Base-by-base conservation (phyloP, 345 rosid species). In the Sonneratia alba region DNA sequence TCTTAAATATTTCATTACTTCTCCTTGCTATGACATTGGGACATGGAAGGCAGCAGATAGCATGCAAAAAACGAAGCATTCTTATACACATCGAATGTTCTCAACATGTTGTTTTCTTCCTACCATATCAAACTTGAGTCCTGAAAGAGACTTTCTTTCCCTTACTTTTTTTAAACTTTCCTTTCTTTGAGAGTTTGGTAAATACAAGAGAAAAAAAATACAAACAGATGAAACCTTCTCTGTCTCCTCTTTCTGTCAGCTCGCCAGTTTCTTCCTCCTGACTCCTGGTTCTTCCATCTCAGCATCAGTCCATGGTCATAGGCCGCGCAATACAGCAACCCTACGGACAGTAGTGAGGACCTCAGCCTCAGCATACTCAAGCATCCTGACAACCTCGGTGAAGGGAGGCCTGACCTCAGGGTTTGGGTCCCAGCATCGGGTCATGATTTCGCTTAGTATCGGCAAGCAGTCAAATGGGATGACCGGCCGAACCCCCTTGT, bases 281-380 rank as follows among this genome's bases (percentile, higher is more conserved):
- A 34, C 47, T 34, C 11, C 47, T 36, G 22, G 22, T 63, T 40
- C 21, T 16, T 5, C 19, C 3, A 36, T 27, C 5, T 34, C 9
- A 3, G 67, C 21, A 57, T 82, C 76, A 77, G 66, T 79, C 85
- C 51, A 37, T 1, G 45, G 85, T 80, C 85, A 76, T 80, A 38
- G 85, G 85, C 5, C 75, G 81, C n/a, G 81, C 59, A 15, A 83
- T 74, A 67, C 85, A 83, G 65, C 85, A 83, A 81, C 85, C 78
- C 78, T 83, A 55, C 83, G 81, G 15, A 80, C 81, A 8, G 75
- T 78, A 6, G 80, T 83, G 78, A 79, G 66, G 73, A 80, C 72
- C 70, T 77, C 85, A 14, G 71, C 72, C 62, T 83, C 80, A 0
- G 81, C 83, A 61, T 65, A 40, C 73, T 83, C 83, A 0, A 83